phyloP scores from a whole-genome alignment of 495 filamentous ascomycete genomes.

The Acidiella bohemica region DNA sequence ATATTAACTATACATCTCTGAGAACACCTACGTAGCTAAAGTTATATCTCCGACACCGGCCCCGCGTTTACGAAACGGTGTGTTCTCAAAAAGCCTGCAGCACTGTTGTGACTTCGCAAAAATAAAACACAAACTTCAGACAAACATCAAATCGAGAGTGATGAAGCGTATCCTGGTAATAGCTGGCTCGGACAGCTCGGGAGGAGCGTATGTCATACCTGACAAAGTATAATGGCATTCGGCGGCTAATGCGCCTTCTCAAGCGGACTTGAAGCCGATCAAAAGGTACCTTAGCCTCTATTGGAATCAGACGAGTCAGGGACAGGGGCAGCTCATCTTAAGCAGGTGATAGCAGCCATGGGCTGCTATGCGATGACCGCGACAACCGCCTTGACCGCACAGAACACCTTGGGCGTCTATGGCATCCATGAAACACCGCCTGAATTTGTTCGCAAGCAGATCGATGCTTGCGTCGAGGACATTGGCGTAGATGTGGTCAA shows the following conservation, averaged over 20 bases:
- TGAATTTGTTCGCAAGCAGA: conserved; percentile 68
- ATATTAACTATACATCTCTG: no score
- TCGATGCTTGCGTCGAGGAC: conserved; percentile 70
- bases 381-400: conserved; percentile 89
- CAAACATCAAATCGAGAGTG: no score
- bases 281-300: no score
- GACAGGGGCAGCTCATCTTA: no score
- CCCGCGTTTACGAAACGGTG: no score
- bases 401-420: conserved; percentile 76
- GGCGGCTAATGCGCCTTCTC: conserved; percentile 2
- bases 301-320: no score
- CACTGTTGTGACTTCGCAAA: no score
- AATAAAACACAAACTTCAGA: no score
- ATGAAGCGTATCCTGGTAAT: conserved; percentile 54
- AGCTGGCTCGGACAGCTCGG: conserved; percentile 75
- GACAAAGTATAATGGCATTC: conserved; percentile 5
- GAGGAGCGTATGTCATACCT: conserved; percentile 55
- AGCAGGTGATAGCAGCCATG: conserved; percentile 84
- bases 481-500: conserved; percentile 85
- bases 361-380: conserved; percentile 90
- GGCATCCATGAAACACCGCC: conserved; percentile 70
- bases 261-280: conserved; percentile 93
- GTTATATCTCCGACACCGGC: no score
- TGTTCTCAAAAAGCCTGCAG: no score
- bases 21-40: no score